Conservation (phyloP, 2,329 filamentous ascomycete species). For the Pestalotiopsis sp. region DNA sequence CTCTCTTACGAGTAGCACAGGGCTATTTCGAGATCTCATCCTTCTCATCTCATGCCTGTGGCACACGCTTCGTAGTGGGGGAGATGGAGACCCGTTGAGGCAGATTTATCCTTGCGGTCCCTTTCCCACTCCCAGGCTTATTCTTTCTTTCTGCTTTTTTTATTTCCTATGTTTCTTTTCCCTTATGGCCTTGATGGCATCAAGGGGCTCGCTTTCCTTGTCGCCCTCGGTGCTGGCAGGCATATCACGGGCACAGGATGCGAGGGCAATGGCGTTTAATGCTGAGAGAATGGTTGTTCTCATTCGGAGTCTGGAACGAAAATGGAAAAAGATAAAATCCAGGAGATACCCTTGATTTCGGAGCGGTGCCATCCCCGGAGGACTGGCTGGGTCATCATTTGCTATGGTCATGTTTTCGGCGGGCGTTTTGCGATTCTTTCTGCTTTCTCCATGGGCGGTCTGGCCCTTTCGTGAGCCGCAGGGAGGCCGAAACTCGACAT, state of each 20-base stretch:
- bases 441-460: not conserved
- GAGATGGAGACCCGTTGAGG: no score
- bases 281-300: not conserved
- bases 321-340: not conserved
- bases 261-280: not conserved
- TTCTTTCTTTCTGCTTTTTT: not conserved
- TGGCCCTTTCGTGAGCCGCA: not conserved
- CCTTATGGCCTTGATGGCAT: no score
- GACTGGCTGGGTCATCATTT: not conserved
- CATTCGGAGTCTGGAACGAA: not conserved
- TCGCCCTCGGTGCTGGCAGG: no score
- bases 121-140: no score
- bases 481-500: not conserved
- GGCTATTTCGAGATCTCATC: no score
- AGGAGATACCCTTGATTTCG: not conserved
- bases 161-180: conserved; percentile 1
- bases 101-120: no score
- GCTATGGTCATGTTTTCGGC: not conserved
- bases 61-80: no score
- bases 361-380: conserved; percentile 5
- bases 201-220: no score
- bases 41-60: no score
- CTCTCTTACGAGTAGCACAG: no score
- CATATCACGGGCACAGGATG: not conserved
- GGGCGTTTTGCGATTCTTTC: not conserved